Conservation (phyloP, 352 stramenopile species). For the Phytopythium mirpurense region DNA sequence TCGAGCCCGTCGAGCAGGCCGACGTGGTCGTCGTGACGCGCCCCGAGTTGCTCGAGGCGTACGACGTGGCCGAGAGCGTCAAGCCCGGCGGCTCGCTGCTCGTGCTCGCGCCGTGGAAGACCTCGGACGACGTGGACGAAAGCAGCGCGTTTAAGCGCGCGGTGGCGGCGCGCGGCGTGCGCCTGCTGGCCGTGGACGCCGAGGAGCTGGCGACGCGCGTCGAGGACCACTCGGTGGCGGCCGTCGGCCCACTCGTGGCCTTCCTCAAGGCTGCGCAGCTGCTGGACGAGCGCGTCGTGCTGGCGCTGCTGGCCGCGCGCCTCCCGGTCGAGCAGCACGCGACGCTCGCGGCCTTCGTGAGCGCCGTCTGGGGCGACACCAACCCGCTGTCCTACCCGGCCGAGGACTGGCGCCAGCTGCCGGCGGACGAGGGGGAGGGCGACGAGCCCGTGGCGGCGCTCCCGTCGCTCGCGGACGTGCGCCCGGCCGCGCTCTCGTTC, state of each 20-base stretch:
- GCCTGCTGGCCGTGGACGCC: slow-evolving; percentile 49
- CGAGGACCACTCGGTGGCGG: slow-evolving; percentile 42
- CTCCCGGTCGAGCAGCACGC: slow-evolving; percentile 35
- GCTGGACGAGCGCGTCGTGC: slow-evolving; percentile 53
- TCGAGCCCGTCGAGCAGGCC: slow-evolving; percentile 46
- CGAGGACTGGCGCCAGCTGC: slow-evolving; percentile 27
- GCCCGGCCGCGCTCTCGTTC: slow-evolving; percentile 2
- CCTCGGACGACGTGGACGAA: slow-evolving; percentile 54
- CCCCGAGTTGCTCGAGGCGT: slow-evolving; percentile 35
- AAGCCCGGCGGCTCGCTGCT: slow-evolving; percentile 52
- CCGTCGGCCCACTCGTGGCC: slow-evolving; percentile 40
- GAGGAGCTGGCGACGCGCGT: slow-evolving; percentile 47
- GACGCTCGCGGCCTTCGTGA: slow-evolving; percentile 48
- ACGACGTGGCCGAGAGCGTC: slow-evolving; percentile 46
- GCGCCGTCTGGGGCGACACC: slow-evolving; percentile 56
- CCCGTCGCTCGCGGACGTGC: slow-evolving; percentile 25
- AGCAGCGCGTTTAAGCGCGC: slow-evolving; percentile 43
- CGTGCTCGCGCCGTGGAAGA: slow-evolving; percentile 59
- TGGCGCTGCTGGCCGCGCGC: slow-evolving; percentile 42
- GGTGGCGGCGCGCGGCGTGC: slow-evolving; percentile 41
- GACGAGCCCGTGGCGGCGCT: slow-evolving; percentile 11
- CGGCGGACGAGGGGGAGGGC: slow-evolving; percentile 19
- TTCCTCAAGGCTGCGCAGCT: slow-evolving; percentile 58
- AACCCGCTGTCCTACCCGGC: slow-evolving; percentile 41
- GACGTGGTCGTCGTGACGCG: slow-evolving; percentile 58